A percentile compares a stretch with the other conserved stretches of the same genome.
Evolutionary conservation across 345 rosid species (phyloP).

Genomic region (Xanthoceras sorbifolium): DNA sequence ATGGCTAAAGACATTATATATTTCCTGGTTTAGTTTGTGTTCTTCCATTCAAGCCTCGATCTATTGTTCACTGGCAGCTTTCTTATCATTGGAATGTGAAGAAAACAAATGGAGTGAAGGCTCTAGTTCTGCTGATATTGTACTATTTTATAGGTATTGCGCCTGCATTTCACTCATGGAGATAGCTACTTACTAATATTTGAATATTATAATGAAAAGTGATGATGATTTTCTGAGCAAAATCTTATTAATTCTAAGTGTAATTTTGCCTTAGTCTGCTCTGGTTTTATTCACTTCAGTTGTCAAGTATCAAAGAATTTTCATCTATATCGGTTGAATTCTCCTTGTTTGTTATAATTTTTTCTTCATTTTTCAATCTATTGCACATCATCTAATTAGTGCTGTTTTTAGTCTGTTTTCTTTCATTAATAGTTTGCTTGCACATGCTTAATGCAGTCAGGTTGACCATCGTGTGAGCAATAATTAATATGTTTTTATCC

Average conservation of each 20-base stretch:
- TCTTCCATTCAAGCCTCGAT: not conserved
- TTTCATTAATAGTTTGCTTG: too few species aligned
- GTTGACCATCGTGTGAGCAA: too few species aligned
- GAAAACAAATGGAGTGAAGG: slow-evolving; percentile 26
- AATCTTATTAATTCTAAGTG: not conserved
- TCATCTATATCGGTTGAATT: not conserved
- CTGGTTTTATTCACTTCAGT: not conserved
- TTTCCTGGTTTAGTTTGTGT: not conserved
- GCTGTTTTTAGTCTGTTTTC: too few species aligned
- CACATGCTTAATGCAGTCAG: too few species aligned
- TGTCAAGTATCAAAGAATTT: not conserved
- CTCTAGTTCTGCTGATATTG: slow-evolving; percentile 27
- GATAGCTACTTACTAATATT: not conserved
- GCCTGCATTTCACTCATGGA: not conserved
- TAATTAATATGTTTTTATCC: too few species aligned
- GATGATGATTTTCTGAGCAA: not conserved
- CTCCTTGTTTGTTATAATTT: not conserved
- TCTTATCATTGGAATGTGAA: slow-evolving; percentile 32
- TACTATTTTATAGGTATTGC: slow-evolving; percentile 41
- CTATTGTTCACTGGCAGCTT: slow-evolving; percentile 29
- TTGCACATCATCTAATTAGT: not conserved
- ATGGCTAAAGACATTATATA: not conserved
- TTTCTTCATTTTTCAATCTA: not conserved
- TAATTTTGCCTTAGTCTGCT: not conserved
- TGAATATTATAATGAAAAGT: not conserved